These are phyloP conservation scores for Flagelloscypha sp. DNA, from an alignment of 768 basidiomycete genomes.

Conservation along the genomic window DNA sequence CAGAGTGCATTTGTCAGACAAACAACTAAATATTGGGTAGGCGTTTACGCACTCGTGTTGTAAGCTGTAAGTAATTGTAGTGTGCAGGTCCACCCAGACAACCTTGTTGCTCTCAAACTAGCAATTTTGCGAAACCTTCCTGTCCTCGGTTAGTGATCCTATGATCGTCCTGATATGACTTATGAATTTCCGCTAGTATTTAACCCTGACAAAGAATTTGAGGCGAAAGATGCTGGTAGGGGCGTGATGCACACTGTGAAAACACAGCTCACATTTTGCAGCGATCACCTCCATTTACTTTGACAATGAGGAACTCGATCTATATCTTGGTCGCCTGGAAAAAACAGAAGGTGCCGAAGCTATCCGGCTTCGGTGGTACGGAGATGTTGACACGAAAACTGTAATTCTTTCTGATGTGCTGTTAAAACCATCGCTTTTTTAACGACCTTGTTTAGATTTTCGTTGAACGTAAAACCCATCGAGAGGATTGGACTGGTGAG, in stretches of 20 bases:
- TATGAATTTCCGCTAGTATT: constrained; percentile 50
- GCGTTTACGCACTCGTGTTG: constrained; percentile 10
- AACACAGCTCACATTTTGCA: constrained; percentile 15
- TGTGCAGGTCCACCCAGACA: constrained; percentile 76
- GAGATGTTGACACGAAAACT: constrained; percentile 73
- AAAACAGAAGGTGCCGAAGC: constrained; percentile 99
- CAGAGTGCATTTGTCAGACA: constrained; percentile 98
- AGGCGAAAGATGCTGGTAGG: constrained; percentile 70
- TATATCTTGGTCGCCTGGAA: constrained; percentile 93
- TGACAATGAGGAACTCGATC: constrained; percentile 90
- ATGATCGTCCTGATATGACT: constrained; percentile 1
- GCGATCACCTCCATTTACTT: constrained; percentile 98
- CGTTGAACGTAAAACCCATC: constrained; percentile 84
- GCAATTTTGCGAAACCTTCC: constrained; percentile 89
- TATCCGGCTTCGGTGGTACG: constrained; percentile 95
- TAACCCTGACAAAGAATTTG: constrained; percentile 89
- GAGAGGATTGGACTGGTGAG: constrained; percentile 99
- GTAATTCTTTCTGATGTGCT: too few species aligned
- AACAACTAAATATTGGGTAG: constrained; percentile 98
- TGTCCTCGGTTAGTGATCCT: constrained; percentile 63
- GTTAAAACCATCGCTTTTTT: too few species aligned
- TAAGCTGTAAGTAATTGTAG: not conserved
- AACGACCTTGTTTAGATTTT: constrained; percentile 47
- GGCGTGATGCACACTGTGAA: not conserved
- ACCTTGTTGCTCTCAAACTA: constrained; percentile 86